These are phyloP conservation scores for Didymella exigua DNA, from an alignment of 2,329 filamentous ascomycete species.

Conservation along the genomic window DNA sequence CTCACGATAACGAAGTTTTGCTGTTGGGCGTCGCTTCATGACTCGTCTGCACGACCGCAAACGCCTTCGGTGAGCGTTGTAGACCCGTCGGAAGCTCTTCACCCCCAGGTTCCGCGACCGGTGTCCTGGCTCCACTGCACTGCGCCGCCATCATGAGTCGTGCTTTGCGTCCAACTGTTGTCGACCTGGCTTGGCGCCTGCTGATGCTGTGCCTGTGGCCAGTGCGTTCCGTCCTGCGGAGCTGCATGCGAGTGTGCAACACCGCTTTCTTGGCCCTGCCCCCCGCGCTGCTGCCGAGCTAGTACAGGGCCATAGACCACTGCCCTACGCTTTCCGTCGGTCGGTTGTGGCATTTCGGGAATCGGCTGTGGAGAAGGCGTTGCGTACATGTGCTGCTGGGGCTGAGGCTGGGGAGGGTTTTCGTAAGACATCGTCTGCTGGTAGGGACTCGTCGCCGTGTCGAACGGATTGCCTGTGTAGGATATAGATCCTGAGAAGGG, in stretches of 20 bases:
- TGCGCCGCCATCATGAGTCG: slow-evolving; percentile 9
- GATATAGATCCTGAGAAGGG: slow-evolving; percentile 39
- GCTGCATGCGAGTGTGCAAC: slow-evolving; percentile 2
- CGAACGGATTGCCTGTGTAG: slow-evolving; percentile 34
- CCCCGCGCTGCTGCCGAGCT: slow-evolving; percentile 12
- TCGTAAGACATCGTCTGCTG: slow-evolving; percentile 23
- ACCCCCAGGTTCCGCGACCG: slow-evolving; percentile 9
- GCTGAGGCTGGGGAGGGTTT: slow-evolving; percentile 16
- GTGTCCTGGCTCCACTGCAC: slow-evolving; percentile 9
- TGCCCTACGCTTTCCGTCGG: slow-evolving; percentile 40
- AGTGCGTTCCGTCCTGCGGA: slow-evolving; percentile 7
- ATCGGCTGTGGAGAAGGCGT: slow-evolving; percentile 38
- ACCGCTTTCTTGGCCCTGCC: slow-evolving; percentile 5
- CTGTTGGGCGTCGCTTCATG: slow-evolving; percentile 1
- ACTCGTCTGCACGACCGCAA: background rate
- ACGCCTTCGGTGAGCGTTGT: background rate
- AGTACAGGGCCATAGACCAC: slow-evolving; percentile 39
- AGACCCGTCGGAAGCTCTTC: background rate
- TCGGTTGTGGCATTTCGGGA: slow-evolving; percentile 42
- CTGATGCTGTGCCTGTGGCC: slow-evolving; percentile 7
- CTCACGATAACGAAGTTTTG: background rate
- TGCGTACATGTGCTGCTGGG: slow-evolving; percentile 22
- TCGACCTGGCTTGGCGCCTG: slow-evolving; percentile 7
- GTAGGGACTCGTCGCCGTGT: slow-evolving; percentile 23
- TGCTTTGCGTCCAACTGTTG: background rate